Percentiles rank a stretch among this genome's conserved stretches.
phyloP scores from a whole-genome alignment of 768 basidiomycete genomes.

The Lepiota brunneoincarnata region DNA sequence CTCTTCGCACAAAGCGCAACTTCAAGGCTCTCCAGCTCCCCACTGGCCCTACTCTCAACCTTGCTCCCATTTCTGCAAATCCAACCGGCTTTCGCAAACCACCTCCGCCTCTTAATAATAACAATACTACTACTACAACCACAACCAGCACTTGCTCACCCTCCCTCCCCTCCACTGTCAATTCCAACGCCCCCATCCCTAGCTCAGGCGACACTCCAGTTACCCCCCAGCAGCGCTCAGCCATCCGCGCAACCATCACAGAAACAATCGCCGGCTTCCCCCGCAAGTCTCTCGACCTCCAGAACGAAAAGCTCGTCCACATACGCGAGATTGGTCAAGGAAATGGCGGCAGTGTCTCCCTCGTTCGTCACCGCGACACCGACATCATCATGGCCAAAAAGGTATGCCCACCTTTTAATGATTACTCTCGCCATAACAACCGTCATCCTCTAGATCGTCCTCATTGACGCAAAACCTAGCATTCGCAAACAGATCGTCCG shows the following conservation, averaged over 20 bases:
- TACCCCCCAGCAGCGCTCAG: slow-evolving; percentile 7
- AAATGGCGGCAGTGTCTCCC: slow-evolving; percentile 96
- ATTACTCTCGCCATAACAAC: neutral
- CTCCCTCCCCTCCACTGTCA: slow-evolving; percentile 3
- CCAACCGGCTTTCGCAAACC: slow-evolving; percentile 10
- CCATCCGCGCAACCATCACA: slow-evolving; percentile 22
- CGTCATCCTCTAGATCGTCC: slow-evolving; percentile 63
- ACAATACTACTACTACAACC: slow-evolving; percentile 14
- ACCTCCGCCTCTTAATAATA: neutral
- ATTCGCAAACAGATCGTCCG: slow-evolving; percentile 97
- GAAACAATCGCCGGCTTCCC: slow-evolving; percentile 21
- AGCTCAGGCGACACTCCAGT: slow-evolving; percentile 20
- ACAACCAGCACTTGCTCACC: slow-evolving; percentile 10
- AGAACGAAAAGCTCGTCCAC: slow-evolving; percentile 87
- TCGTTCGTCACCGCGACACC: slow-evolving; percentile 89
- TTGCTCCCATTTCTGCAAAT: slow-evolving; percentile 11
- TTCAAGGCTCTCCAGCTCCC: slow-evolving; percentile 82
- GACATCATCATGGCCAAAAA: slow-evolving; percentile 98
- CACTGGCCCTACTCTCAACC: slow-evolving; percentile 24
- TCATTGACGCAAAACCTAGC: slow-evolving; percentile 93
- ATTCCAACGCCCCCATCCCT: slow-evolving; percentile 7
- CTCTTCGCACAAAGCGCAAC: slow-evolving; percentile 86
- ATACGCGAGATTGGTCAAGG: slow-evolving; percentile 91
- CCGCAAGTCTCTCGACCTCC: slow-evolving; percentile 47
- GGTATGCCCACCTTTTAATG: slow-evolving; percentile 42